A percentile compares a stretch with the other conserved stretches of the same genome.
Evolutionary conservation across 345 rosid species (phyloP).

Genomic region (Hypericum androsaemum): DNA sequence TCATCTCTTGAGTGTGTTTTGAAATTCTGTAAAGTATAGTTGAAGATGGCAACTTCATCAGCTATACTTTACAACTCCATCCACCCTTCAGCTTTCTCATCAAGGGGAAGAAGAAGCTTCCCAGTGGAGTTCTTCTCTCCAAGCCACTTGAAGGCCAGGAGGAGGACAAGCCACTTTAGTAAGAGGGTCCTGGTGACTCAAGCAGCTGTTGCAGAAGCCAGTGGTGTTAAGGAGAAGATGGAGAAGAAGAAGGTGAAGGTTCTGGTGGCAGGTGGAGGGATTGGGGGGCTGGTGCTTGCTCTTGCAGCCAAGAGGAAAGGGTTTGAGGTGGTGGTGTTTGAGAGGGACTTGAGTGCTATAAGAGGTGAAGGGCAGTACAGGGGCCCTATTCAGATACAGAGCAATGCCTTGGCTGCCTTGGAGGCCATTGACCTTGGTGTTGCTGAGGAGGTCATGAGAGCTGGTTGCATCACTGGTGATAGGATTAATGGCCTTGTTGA

Average conservation of each 20-base stretch:
- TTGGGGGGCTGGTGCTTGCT: constrained; percentile 82
- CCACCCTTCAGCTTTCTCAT: constrained; percentile 35
- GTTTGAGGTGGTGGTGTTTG: constrained; percentile 78
- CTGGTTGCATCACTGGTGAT: constrained; percentile 91
- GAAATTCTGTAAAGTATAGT: no score
- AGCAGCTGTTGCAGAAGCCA: constrained; percentile 31
- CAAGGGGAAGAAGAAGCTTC: constrained; percentile 40
- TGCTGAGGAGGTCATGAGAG: constrained; percentile 73
- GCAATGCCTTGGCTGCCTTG: constrained; percentile 92
- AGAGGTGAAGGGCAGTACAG: constrained; percentile 97
- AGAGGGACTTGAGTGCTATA: constrained; percentile 78
- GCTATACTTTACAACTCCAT: constrained; percentile 40
- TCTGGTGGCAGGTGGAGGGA: constrained; percentile 88
- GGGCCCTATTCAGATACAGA: constrained; percentile 93
- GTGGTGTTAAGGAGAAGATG: background rate
- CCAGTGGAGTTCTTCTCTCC: constrained; percentile 33
- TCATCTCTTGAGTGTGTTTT: no score
- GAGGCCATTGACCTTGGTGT: constrained; percentile 84
- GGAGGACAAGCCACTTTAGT: constrained; percentile 14
- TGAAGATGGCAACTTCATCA: constrained; percentile 2
- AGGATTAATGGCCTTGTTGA: constrained; percentile 90
- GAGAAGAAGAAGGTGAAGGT: constrained; percentile 46
- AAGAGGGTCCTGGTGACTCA: constrained; percentile 23
- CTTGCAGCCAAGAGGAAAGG: constrained; percentile 85
- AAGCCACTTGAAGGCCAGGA: constrained; percentile 21